These are phyloP conservation scores for Sporothrix inflata DNA, from an alignment of 2,329 filamentous ascomycete genomes.

Conservation along the genomic window DNA sequence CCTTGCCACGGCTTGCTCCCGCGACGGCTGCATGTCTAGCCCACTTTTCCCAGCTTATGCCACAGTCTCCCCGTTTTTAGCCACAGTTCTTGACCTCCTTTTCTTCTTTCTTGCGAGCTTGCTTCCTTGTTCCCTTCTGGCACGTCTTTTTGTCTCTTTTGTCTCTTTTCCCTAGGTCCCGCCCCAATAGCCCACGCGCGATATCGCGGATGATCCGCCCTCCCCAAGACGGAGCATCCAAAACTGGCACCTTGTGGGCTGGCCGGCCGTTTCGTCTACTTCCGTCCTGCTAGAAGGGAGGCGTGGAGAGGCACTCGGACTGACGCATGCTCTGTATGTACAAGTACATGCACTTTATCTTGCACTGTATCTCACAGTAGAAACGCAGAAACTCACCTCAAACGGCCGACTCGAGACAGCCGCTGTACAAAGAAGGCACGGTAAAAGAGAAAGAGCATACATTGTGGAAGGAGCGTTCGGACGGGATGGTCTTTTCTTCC, in stretches of 20 bases:
- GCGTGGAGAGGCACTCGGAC: too few relatives aligned
- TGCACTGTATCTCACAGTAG: not conserved
- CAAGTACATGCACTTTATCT: not conserved
- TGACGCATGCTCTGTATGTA: too few relatives aligned
- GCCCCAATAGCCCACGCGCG: not conserved
- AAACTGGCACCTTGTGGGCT: not conserved
- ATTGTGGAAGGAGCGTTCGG: not conserved
- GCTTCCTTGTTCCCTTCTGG: not conserved
- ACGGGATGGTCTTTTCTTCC: not conserved
- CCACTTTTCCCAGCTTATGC: slow-evolving; percentile 19
- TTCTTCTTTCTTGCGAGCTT: not conserved
- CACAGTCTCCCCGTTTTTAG: slow-evolving; percentile 16
- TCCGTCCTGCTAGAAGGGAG: not conserved
- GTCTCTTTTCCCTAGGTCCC: not conserved
- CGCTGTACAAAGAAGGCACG: not conserved
- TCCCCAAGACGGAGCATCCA: not conserved
- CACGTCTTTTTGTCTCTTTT: not conserved
- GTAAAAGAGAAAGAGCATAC: not conserved
- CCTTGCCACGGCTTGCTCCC: slow-evolving; percentile 16
- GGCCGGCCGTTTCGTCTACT: not conserved
- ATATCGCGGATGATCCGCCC: not conserved
- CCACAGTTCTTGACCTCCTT: not conserved
- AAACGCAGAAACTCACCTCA: not conserved
- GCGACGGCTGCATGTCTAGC: slow-evolving; percentile 6
- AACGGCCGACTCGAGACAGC: not conserved